Conservation (phyloP, 345 rosid species). For the Hibiscus trionum region DNA sequence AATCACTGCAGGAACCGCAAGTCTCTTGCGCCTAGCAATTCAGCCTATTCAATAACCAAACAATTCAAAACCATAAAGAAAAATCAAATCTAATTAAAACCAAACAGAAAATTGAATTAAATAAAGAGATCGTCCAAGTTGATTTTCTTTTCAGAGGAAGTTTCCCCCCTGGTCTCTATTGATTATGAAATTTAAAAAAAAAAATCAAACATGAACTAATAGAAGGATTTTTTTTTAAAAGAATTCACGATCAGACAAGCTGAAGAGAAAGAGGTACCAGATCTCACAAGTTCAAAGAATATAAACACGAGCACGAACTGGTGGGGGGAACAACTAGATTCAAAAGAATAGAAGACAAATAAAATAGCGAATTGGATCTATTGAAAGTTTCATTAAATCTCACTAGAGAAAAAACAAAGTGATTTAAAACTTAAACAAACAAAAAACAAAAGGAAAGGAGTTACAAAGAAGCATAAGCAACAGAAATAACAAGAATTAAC, state of each 20-base stretch:
- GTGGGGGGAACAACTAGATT: neutral
- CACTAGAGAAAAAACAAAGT: neutral
- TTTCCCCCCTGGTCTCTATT: no score
- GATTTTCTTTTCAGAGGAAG: neutral
- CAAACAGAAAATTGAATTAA: slow-evolving; percentile 18
- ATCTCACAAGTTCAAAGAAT: slow-evolving; percentile 32
- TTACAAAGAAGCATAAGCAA: slow-evolving; percentile 8
- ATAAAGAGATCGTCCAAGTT: slow-evolving; percentile 20
- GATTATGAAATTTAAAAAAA: no score
- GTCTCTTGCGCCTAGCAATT: neutral
- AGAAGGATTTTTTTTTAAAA: neutral
- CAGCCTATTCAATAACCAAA: neutral
- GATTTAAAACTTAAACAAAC: neutral
- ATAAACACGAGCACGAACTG: neutral
- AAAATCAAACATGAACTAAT: no score
- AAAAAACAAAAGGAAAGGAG: neutral
- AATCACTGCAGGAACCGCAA: neutral
- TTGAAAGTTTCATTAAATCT: slow-evolving; percentile 12
- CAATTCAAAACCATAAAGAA: neutral
- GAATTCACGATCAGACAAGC: neutral
- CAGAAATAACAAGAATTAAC: slow-evolving; percentile 6
- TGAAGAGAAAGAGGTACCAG: slow-evolving; percentile 25
- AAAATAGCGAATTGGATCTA: slow-evolving; percentile 38
- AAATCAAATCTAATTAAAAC: neutral
- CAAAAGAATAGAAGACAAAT: neutral